phyloP scores from a whole-genome alignment of 768 basidiomycete genomes.

The Leccinum uliginosum region DNA sequence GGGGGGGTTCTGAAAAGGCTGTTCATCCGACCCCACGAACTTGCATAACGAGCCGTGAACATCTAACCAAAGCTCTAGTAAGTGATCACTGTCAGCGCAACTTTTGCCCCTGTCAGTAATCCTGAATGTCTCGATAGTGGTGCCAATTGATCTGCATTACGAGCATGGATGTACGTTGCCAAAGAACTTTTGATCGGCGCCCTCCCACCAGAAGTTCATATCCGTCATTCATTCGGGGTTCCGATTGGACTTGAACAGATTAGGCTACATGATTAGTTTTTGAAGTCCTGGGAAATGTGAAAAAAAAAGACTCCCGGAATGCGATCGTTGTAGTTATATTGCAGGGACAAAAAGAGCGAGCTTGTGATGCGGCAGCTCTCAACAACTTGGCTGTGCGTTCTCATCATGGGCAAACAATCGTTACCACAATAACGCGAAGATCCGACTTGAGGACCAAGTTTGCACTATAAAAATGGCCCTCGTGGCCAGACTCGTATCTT shows the following conservation, averaged over 20 bases:
- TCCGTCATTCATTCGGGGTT: not conserved
- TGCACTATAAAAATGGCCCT: not conserved
- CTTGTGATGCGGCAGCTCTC: slow-evolving; percentile 8
- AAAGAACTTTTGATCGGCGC: not conserved
- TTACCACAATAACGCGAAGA: slow-evolving; percentile 4
- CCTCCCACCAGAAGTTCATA: not conserved
- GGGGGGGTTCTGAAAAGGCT: too few relatives aligned
- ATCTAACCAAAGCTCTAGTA: not conserved
- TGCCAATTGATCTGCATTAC: not conserved
- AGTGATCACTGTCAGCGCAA: not conserved
- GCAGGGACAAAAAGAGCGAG: slow-evolving; percentile 1
- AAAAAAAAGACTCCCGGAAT: not conserved
- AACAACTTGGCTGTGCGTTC: slow-evolving; percentile 4
- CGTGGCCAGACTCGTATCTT: not conserved
- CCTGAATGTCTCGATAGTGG: not conserved
- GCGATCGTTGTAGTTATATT: slow-evolving; percentile 6
- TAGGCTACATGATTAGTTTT: not conserved
- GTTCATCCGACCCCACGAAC: not conserved
- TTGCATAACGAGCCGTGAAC: not conserved
- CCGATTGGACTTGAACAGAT: not conserved
- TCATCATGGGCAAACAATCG: not conserved
- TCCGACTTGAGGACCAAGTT: slow-evolving; percentile 4
- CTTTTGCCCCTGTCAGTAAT: not conserved
- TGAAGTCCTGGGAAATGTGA: not conserved
- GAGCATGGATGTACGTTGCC: not conserved